Conservation (phyloP, 208 protist species). For the Wallacemonas sp. region DNA sequence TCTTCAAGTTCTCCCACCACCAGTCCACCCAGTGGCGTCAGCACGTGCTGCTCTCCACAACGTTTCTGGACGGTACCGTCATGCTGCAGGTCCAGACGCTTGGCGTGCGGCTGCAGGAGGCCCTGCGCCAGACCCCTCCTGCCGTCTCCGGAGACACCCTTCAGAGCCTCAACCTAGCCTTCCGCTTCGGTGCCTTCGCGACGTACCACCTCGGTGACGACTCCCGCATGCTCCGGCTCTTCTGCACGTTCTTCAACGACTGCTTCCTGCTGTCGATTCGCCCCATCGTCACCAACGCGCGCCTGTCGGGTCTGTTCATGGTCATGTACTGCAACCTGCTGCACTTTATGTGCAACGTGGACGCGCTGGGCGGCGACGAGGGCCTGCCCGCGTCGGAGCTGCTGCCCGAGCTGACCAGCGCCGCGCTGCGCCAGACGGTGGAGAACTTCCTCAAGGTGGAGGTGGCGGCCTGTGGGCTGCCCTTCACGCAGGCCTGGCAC, state of each 20-base stretch:
- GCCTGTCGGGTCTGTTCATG: constrained; percentile 62
- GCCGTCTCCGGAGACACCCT: constrained; percentile 51
- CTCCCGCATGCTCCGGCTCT: constrained; percentile 61
- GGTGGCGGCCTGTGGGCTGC: constrained; percentile 61
- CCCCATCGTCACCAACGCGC: constrained; percentile 47
- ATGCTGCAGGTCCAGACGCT: constrained; percentile 70
- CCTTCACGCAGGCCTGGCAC: constrained; percentile 84
- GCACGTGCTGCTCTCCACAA: constrained; percentile 89
- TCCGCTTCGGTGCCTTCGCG: constrained; percentile 80
- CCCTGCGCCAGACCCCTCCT: constrained; percentile 27
- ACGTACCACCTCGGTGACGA: constrained; percentile 81
- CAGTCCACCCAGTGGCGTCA: constrained; percentile 84
- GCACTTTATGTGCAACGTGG: constrained; percentile 90
- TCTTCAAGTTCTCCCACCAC: constrained; percentile 85
- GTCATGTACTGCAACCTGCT: constrained; percentile 84
- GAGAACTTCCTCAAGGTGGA: constrained; percentile 72
- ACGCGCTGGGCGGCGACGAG: constrained; percentile 65
- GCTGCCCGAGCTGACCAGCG: constrained; percentile 64
- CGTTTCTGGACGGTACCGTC: constrained; percentile 75
- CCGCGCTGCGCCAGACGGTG: constrained; percentile 40
- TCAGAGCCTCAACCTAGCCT: constrained; percentile 74
- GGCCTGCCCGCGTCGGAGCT: constrained; percentile 43
- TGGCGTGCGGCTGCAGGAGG: constrained; percentile 41
- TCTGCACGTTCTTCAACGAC: constrained; percentile 84
- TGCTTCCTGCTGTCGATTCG: constrained; percentile 77